Percentiles rank a stretch among this genome's conserved stretches.
Conservation (phyloP, 768 basidiomycete species). For the Clathrus columnatus region DNA sequence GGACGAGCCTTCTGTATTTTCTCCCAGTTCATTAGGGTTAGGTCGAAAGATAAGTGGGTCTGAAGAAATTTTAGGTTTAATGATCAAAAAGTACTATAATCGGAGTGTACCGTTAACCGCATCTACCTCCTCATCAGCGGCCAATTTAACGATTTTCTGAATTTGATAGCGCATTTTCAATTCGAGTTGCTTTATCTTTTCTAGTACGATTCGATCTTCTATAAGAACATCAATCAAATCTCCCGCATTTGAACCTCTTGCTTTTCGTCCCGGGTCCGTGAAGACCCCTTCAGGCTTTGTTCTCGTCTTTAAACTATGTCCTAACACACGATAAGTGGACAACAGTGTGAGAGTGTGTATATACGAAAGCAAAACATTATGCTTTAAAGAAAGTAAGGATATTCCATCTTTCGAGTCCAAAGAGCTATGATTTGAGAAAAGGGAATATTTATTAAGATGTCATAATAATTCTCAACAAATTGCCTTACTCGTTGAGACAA, state of each 20-base stretch:
- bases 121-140: conserved; percentile 32
- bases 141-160: conserved; percentile 79
- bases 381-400: conserved; percentile 83
- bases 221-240: conserved; percentile 76
- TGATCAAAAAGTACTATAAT: conserved; percentile 1
- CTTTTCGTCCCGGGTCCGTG: conserved; percentile 37
- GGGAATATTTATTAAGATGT: conserved; percentile 13
- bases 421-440: too few species aligned
- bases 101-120: conserved; percentile 49
- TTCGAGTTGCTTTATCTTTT: conserved; percentile 82
- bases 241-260: conserved; percentile 52
- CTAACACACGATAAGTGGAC: conserved; percentile 57
- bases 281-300: conserved; percentile 45
- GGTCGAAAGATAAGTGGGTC: conserved; percentile 91
- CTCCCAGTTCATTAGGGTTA: conserved; percentile 68
- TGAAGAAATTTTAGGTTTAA: conserved; percentile 23
- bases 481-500: conserved; percentile 46
- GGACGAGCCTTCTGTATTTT: conserved; percentile 22
- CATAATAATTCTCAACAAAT: background rate
- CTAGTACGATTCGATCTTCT: conserved; percentile 73
- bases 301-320: conserved; percentile 49
- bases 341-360: conserved; percentile 75
- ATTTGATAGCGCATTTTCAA: conserved; percentile 89
- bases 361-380: conserved; percentile 76
- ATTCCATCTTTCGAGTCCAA: conserved; percentile 69